Percentiles rank a stretch among this genome's conserved stretches.
These are phyloP conservation scores for Suillus sp. DNA, from an alignment of 768 basidiomycete species.

Conservation along the genomic window DNA sequence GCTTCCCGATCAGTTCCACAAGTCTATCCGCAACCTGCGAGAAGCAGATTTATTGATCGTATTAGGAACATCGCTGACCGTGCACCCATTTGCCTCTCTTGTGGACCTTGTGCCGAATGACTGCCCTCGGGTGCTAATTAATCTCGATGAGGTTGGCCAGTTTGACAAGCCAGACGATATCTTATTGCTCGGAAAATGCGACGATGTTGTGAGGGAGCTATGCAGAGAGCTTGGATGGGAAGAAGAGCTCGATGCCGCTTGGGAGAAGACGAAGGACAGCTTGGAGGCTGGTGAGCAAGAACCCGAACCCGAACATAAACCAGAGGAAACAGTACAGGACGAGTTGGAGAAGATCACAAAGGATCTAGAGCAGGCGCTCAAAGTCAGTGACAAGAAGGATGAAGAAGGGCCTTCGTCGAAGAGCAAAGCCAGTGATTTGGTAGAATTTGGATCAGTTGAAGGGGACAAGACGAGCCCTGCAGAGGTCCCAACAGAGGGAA, in stretches of 20 bases:
- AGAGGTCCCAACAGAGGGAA: conserved; percentile 14
- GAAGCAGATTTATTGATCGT: conserved; percentile 87
- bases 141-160: conserved; percentile 79
- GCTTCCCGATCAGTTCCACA: conserved; percentile 75
- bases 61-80: conserved; percentile 87
- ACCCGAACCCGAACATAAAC: conserved; percentile 14
- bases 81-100: conserved; percentile 86
- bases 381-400: conserved; percentile 8
- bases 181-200: conserved; percentile 69
- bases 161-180: conserved; percentile 62
- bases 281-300: conserved; percentile 23
- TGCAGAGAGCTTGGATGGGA: conserved; percentile 76
- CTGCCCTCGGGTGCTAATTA: conserved; percentile 88
- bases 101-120: conserved; percentile 50
- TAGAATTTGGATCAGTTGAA: neutral
- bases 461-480: neutral
- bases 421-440: neutral
- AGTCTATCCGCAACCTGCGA: conserved; percentile 50
- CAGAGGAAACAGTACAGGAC: conserved; percentile 17
- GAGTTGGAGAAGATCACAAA: conserved; percentile 31
- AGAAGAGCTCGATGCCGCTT: conserved; percentile 55
- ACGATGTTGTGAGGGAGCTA: conserved; percentile 62
- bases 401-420: conserved; percentile 4
- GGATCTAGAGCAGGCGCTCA: conserved; percentile 25
- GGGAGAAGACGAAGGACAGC: conserved; percentile 51